Base-by-base conservation (phyloP, 2,329 filamentous ascomycete species). In the Monosporascus sp. region DNA sequence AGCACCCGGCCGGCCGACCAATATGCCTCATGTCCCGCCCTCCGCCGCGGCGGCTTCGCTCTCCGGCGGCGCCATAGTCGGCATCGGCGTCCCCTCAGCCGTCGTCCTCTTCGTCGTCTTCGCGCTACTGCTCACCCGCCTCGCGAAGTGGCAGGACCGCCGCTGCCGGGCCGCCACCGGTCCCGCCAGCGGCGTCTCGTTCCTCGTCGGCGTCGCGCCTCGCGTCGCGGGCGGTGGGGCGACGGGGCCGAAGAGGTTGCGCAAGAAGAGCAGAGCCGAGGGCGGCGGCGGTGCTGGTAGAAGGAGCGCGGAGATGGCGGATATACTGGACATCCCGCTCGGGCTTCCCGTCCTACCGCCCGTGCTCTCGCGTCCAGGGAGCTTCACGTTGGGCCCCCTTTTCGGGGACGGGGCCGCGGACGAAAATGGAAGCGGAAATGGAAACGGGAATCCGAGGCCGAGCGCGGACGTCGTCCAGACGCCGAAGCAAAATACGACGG, bases 71-170 rank as follows among this genome's bases (percentile, higher is more conserved):
- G 65, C 61, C 20, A 63, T 74, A 52, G 61, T 80, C 37, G 71
- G 71, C 51, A 75, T 82, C 51, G 73, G 74, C 14, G 58, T 83
- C 26, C 72, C 72, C 35, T 77, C 77, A n/a, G 74, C 75, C 17
- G 60, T 76, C 2, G 51, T 79, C 7, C 54, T 81, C 15, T 77
- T 78, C 60, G 65, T 71, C 2, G 65, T 60, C 7, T 53, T 79
- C 7, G 75, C 74, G 0, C 65, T 76, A 26, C 53, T 79, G 24
- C 70, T 78, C 46, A 61, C 76, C 6, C 74, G 72, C 65, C 56
- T 71, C 3, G 69, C 69, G 8, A 66, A 63, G 44, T 60, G 68
- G 44, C 64, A 63, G 28, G 58, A 64, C 31, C 56, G 60, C 2
- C 62, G 60, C 14, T 61, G 51, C 20, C 3, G 9, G n/a, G 20